phyloP scores from a whole-genome alignment of 2,329 filamentous ascomycete species.

The Talaromyces funiculosus region DNA sequence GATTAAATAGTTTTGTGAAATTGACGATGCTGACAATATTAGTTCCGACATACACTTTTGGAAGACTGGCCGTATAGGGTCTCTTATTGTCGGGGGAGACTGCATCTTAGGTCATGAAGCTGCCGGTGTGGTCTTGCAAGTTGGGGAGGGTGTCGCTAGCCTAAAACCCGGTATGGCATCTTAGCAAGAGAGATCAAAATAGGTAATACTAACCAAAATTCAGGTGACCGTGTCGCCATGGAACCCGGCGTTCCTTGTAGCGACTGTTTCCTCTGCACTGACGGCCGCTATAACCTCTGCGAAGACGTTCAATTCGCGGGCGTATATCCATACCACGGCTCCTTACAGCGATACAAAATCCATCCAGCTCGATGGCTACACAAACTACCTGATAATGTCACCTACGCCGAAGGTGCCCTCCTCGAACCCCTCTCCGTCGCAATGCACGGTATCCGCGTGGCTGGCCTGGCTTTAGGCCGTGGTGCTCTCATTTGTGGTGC shows the following conservation, averaged over 20 bases:
- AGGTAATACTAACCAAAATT: neutral
- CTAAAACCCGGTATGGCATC: constrained; percentile 41
- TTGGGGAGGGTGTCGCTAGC: constrained; percentile 50
- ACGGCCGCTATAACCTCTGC: constrained; percentile 60
- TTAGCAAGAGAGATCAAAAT: neutral
- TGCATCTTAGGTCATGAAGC: constrained; percentile 63
- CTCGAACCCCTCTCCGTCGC: constrained; percentile 61
- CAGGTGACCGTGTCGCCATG: constrained; percentile 60
- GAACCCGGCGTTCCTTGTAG: constrained; percentile 62
- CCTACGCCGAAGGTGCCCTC: constrained; percentile 56
- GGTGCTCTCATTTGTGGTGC: constrained; percentile 56
- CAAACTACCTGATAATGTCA: constrained; percentile 51
- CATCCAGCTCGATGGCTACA: constrained; percentile 58
- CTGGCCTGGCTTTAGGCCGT: constrained; percentile 50
- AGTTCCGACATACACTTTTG: constrained; percentile 65
- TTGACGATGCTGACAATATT: neutral
- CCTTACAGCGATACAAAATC: constrained; percentile 56
- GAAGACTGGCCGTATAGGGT: constrained; percentile 59
- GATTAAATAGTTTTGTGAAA: too few relatives aligned
- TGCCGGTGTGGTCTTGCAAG: constrained; percentile 54
- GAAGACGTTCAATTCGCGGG: constrained; percentile 57
- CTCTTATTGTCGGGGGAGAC: constrained; percentile 56
- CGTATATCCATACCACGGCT: constrained; percentile 57
- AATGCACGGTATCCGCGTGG: constrained; percentile 54
- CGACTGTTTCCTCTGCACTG: constrained; percentile 53